Base-by-base conservation (phyloP, 257 asterid genomes). In the Salvia hispanica region DNA sequence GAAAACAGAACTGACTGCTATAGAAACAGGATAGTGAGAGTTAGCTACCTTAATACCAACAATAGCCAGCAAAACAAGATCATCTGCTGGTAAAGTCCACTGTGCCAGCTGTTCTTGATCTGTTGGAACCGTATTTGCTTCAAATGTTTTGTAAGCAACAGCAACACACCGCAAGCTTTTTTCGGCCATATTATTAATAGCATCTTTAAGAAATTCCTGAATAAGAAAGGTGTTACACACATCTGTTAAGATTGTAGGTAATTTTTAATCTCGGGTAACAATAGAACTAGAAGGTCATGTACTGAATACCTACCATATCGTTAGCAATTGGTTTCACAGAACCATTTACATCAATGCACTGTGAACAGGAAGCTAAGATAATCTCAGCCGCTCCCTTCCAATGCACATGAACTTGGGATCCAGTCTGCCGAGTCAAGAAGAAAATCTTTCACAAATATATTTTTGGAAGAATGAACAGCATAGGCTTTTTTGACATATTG, bases 351-450 rank as follows among this genome's bases (percentile, higher is more conserved):
- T 88, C 91, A 28, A 79, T 78, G 75, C 82, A 92, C 64, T 73
- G 67, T 14, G 89, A 74, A 66, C 98, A 92, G 42, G 87, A 71
- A 65, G 81, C 90, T 70, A 92, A 70, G 66, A 92, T 84, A 69
- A 92, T 88, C 80, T 92, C 98, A 37, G 98, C 98, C 69, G 98
- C 98, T 79, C 98, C 98, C 79, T 92, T 92, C 98, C 98, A 92
- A 77, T 92, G 98, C 61, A 88, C 69, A 71, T 85, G 96, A 71
- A 93, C 91, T 72, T 81, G 70, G 40, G 97, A 85, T 72, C 83
- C 82, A 66, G 76, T 83, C 97, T 93, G 91, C 44, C 66, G 78
- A 64, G 50, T 48, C 70, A 69, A 78, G 6, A 64, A 59, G 60
- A 58, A 16, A 66, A 37, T 2, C 4, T 46, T 8, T 13, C 64